Conservation (phyloP, 75 land plant species). For the Picea sitchensis region DNA sequence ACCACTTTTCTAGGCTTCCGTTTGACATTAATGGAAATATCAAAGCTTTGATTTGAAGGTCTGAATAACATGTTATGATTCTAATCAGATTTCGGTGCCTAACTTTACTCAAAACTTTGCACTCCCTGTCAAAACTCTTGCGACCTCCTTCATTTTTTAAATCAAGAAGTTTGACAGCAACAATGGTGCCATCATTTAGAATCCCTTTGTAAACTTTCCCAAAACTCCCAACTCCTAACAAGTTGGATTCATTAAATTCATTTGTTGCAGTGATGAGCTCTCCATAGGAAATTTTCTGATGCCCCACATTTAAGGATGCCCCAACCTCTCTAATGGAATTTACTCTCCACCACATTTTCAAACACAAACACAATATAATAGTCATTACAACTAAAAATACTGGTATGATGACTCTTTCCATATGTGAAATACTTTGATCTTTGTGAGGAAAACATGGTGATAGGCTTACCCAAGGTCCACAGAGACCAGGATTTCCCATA, state of each 20-base stretch:
- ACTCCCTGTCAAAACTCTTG: slow-evolving; percentile 24
- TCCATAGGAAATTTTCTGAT: not conserved
- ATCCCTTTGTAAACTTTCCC: slow-evolving; percentile 14
- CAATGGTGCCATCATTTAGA: slow-evolving; percentile 18
- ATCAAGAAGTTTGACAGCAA: slow-evolving; percentile 37
- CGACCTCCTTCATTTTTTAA: slow-evolving; percentile 12
- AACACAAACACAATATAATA: not conserved
- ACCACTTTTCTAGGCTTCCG: slow-evolving; percentile 22
- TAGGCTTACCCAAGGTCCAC: slow-evolving; percentile 2
- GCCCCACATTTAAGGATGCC: not conserved
- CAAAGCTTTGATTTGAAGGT: slow-evolving; percentile 34
- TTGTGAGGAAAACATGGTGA: not conserved
- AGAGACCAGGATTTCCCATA: slow-evolving; percentile 15
- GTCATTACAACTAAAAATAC: not conserved
- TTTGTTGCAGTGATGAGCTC: not conserved
- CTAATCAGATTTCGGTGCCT: slow-evolving; percentile 28
- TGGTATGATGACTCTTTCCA: not conserved
- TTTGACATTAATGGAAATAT: slow-evolving; percentile 40
- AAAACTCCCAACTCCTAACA: slow-evolving; percentile 4
- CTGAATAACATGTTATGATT: slow-evolving; percentile 22
- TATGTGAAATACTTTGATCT: not conserved
- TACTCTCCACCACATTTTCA: not conserved
- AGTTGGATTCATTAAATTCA: slow-evolving; percentile 7
- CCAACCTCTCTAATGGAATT: not conserved
- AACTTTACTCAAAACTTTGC: slow-evolving; percentile 16